phyloP scores from a whole-genome alignment of 2,329 filamentous ascomycete species.

The Clonostachys sp. region DNA sequence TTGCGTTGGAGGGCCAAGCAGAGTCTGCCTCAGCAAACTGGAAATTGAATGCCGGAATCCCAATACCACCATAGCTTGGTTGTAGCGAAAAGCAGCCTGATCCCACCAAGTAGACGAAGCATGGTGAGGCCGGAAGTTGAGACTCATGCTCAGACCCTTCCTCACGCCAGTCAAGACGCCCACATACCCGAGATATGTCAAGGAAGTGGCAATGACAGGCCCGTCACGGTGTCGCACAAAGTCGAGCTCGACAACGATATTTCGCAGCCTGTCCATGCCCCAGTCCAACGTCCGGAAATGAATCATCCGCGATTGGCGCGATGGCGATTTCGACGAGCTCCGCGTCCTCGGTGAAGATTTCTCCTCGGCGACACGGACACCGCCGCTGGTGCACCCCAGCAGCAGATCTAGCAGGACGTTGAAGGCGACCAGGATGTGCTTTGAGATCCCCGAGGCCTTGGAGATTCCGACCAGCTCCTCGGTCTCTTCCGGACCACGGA shows the following conservation, averaged over 20 bases:
- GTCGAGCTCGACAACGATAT: conserved; percentile 46
- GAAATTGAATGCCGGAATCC: too few relatives aligned
- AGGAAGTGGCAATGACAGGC: conserved; percentile 33
- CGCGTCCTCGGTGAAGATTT: background rate
- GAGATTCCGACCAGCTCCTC: conserved; percentile 57
- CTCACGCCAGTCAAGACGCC: conserved; percentile 43
- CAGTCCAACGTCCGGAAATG: conserved; percentile 54
- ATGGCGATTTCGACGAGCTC: background rate
- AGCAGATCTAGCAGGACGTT: conserved; percentile 61
- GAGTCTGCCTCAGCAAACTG: too few relatives aligned
- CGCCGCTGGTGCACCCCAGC: conserved; percentile 59
- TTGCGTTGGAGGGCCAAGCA: too few relatives aligned
- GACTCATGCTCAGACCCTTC: too few relatives aligned
- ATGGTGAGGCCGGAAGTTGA: too few relatives aligned
- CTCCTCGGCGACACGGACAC: conserved; percentile 10
- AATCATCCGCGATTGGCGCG: conserved; percentile 26
- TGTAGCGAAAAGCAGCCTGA: too few relatives aligned
- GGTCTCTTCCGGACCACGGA: conserved; percentile 52
- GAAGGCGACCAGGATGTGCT: conserved; percentile 57
- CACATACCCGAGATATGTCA: conserved; percentile 45
- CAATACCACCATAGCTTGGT: too few relatives aligned
- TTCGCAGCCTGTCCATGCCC: conserved; percentile 44
- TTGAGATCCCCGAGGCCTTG: conserved; percentile 39
- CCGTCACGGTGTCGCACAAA: conserved; percentile 28
- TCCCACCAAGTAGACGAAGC: too few relatives aligned